These are phyloP conservation scores for Quercus alba DNA, from an alignment of 306 rosid genomes.

Conservation along the genomic window DNA sequence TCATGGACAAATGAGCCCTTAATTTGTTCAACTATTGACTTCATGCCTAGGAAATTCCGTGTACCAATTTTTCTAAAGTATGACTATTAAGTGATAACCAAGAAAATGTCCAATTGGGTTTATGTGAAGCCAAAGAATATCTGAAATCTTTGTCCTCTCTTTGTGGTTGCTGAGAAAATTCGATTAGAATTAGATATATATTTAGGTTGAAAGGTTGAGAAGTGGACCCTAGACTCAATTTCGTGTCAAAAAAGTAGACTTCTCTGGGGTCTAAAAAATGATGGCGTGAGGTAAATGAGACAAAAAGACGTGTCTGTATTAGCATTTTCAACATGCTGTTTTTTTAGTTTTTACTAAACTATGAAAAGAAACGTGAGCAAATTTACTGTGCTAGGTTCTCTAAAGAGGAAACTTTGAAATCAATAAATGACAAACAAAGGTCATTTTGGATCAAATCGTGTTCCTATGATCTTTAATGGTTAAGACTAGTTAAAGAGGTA, in stretches of 20 bases:
- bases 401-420: no score
- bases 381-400: no score
- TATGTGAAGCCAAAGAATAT: no score
- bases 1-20: neutral
- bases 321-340: no score
- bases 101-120: neutral
- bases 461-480: neutral
- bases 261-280: neutral
- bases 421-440: no score
- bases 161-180: no score
- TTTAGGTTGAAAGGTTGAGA: neutral
- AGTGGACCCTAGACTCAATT: neutral
- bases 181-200: neutral
- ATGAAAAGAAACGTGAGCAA: no score
- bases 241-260: neutral
- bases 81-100: neutral
- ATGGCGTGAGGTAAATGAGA: neutral
- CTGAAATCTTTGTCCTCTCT: no score
- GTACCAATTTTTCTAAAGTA: neutral
- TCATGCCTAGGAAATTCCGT: neutral
- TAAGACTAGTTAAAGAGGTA: no score
- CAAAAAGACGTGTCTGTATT: neutral
- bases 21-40: neutral
- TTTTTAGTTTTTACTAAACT: no score
- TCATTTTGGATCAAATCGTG: neutral